Evolutionary conservation across 2,329 filamentous ascomycete genomes (phyloP), one percentile per base, ranked within the genome.

Genomic region (Neonectria sp.): DNA sequence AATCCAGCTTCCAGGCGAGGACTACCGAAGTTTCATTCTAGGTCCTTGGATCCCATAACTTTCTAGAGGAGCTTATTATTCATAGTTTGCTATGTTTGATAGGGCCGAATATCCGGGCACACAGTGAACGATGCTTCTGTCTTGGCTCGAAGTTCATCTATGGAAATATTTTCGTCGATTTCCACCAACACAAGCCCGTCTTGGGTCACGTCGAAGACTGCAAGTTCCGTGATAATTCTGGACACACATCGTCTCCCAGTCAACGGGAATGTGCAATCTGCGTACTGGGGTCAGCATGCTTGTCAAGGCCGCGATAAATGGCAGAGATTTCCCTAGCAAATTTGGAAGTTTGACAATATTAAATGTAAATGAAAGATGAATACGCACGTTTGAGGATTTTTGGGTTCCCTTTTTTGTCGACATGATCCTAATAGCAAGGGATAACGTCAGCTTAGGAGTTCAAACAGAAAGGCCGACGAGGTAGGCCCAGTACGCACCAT

Each of bases 171-270:
- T 0, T 67, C 58, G 1, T 29, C 57, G 1, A 67, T 4, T n/a
- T 68, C 66, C 25, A 21, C 37, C 0, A 68, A 40, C 3, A 68
- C 58, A 0, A 68, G 15, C 2, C 66, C 66, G 2, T 59, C 25
- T 0, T 63, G 45, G 0, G 55, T 68, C 2, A 46, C 55, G 1
- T 68, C 65, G 4, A 68, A 68, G 0, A 68, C 67, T 0, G 66
- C 66, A 4, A 94, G 82, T 70, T 94, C 95, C 0, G 95, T 97
- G 75, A 97, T 97, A 70, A 97, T 97, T 69, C 93, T 90, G 72
- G 92, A 95, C 53, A 97, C 95, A 71, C 93, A 96, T n/a, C 92
- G 88, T 72, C 91, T 92, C 27, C 95, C 95, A 0, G 95, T 97
- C 76, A 97, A 83, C 8, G 95, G 95, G 82, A 97, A 95, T 63